These are phyloP conservation scores for Agastache rugosa DNA, from an alignment of 257 asterid genomes.

Conservation along the genomic window DNA sequence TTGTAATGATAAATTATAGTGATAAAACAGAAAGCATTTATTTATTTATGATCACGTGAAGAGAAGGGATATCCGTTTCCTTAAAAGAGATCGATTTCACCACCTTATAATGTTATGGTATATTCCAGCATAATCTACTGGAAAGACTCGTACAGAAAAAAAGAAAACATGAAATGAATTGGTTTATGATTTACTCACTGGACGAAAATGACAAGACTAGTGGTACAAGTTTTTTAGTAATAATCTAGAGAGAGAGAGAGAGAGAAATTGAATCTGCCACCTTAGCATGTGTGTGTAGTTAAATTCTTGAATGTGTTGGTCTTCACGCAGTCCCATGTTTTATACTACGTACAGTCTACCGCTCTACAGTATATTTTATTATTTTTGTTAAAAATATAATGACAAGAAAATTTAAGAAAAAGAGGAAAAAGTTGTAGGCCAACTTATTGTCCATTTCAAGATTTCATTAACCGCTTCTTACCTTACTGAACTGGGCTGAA, in stretches of 20 bases:
- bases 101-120: background rate
- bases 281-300: constrained; percentile 23
- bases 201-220: background rate
- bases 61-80: constrained; percentile 4
- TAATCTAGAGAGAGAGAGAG: background rate
- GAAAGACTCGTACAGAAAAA: background rate
- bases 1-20: background rate
- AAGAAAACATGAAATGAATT: background rate
- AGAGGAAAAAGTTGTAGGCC: background rate
- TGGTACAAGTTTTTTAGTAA: background rate
- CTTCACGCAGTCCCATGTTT: too few species aligned
- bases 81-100: background rate
- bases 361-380: too few species aligned
- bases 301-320: background rate
- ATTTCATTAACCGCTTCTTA: background rate
- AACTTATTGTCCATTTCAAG: background rate
- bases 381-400: too few species aligned
- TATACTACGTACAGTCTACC: too few species aligned
- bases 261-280: background rate
- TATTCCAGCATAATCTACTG: background rate
- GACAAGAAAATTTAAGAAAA: background rate
- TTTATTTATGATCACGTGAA: background rate
- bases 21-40: background rate
- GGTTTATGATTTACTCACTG: background rate
- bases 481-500: constrained; percentile 20